Base-by-base conservation (phyloP, 768 basidiomycete species). In the Hebeloma cylindrosporum region DNA sequence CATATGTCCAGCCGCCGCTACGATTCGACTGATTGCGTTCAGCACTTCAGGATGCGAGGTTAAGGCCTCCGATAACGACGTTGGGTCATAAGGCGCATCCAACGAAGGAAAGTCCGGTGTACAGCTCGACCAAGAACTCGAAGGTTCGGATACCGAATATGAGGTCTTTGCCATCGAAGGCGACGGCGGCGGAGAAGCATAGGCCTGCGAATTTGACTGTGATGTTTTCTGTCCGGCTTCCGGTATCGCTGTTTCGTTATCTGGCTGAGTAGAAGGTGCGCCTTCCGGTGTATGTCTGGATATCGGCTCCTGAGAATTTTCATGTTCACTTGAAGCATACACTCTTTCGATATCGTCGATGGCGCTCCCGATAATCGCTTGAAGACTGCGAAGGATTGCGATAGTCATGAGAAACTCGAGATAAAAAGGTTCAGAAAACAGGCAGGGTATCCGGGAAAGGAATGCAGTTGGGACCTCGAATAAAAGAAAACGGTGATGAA, bases 1-100 rank as follows among this genome's bases (percentile, higher is more conserved):
- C 45, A 89, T 65, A 57, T 88, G 87, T 3, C 80, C 83, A 18
- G 81, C 78, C 1, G 86, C 85, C 23, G 85, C 79, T 25, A 87
- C 74, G 33, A 88, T 82, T 48, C 71, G 74, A 44, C 76, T 77
- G 27, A 82, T 78, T 5, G 86, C 84, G 23, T 71, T 68, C 6
- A 74, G 68, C 4, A 83, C 83, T 9, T 64, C 69, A 5, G 85
- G 83, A 52, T 85, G 77, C 21, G 79, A 62, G 0, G 79, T 78
- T 36, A 86, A 70, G 26, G 64, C 61, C 56, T 88, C 84, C 10
- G 75, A 63, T 11, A 65, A 65, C 6, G 80, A 76, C 11, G 58
- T 58, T 7, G 75, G 56, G 30, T 74, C 67, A 52, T 63, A 74
- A 3, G 78, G 74, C 7, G 58, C 53, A 53, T 81, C 77, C 9